Conservation (phyloP, 305 asterid genomes). For the Lippia alba region DNA sequence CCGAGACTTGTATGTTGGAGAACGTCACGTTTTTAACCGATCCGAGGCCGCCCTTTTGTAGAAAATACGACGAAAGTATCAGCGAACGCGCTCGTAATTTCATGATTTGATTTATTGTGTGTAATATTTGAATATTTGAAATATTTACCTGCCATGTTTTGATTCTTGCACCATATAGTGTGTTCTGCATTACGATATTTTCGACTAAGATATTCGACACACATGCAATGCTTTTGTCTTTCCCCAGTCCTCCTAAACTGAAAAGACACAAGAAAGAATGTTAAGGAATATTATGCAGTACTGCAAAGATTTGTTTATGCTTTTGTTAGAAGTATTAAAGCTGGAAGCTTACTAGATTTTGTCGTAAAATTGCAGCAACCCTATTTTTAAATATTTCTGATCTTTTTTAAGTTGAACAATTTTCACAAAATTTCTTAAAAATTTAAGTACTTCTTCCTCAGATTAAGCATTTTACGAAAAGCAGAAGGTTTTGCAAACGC, state of each 20-base stretch:
- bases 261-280: no score
- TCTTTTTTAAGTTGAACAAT: background rate
- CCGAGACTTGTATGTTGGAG: conserved; percentile 55
- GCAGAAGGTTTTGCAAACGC: no score
- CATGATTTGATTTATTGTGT: no score
- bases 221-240: conserved; percentile 66
- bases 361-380: no score
- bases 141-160: conserved; percentile 83
- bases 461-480: no score
- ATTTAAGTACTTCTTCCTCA: no score
- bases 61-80: background rate
- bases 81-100: background rate
- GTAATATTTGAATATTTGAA: no score
- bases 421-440: background rate
- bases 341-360: no score
- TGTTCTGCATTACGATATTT: conserved; percentile 54
- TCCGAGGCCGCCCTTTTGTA: conserved; percentile 71
- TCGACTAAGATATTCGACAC: conserved; percentile 70
- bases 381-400: no score
- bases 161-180: conserved; percentile 80
- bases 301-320: background rate
- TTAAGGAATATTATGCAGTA: background rate
- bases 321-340: no score
- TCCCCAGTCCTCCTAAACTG: conserved; percentile 87
- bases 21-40: conserved; percentile 66